These are phyloP conservation scores for Fomitopsis serialis DNA, from an alignment of 768 basidiomycete genomes.

Conservation along the genomic window DNA sequence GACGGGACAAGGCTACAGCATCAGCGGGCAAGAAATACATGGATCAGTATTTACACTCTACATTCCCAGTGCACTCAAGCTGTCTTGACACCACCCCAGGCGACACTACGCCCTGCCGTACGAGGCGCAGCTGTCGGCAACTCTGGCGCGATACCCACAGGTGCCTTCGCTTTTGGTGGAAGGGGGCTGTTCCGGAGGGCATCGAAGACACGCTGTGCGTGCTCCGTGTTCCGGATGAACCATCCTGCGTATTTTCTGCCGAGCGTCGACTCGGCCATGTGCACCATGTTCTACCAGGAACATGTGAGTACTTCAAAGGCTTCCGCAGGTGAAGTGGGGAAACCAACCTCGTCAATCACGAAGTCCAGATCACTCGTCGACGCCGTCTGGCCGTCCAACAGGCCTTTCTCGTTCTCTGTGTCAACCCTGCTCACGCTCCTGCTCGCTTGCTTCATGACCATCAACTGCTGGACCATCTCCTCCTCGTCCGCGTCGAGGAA, in stretches of 20 bases:
- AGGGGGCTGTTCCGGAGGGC: conserved; percentile 59
- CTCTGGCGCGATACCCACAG: conserved; percentile 13
- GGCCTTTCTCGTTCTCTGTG: conserved; percentile 36
- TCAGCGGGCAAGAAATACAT: background rate
- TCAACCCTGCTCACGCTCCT: conserved; percentile 59
- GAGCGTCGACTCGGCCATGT: conserved; percentile 91
- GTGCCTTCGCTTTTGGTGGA: conserved; percentile 12
- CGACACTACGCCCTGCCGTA: conserved; percentile 51
- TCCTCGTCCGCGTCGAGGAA: conserved; percentile 93
- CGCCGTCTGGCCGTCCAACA: conserved; percentile 83
- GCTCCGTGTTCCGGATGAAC: conserved; percentile 96
- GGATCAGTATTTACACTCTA: background rate
- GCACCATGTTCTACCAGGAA: conserved; percentile 79
- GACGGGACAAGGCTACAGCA: too few relatives aligned
- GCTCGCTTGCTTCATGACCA: conserved; percentile 90
- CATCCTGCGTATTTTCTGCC: conserved; percentile 92
- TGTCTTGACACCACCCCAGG: conserved; percentile 43
- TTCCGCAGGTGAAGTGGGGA: background rate
- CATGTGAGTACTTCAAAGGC: background rate
- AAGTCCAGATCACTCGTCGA: conserved; percentile 94
- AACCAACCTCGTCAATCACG: conserved; percentile 82
- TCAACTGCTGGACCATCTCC: conserved; percentile 92
- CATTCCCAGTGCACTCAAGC: conserved; percentile 10
- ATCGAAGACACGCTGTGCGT: conserved; percentile 83
- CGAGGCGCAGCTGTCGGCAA: conserved; percentile 22